Base-by-base conservation (phyloP, 225 moss, liverwort and hornwort species). In the Rhytidiadelphus loreus region DNA sequence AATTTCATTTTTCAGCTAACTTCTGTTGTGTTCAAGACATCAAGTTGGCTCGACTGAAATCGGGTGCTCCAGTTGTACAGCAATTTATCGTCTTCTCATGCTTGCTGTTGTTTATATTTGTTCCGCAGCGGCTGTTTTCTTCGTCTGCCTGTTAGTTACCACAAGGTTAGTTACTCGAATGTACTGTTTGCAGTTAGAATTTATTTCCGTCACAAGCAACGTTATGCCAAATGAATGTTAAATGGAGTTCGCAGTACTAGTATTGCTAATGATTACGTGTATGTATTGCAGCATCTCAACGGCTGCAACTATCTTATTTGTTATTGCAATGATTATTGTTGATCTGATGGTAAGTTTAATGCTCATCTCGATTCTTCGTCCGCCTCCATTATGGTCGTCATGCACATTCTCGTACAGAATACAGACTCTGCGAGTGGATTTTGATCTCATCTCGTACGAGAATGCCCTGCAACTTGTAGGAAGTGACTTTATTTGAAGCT, bases 291-390 rank as follows among this genome's bases (percentile, higher is more conserved):
- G 98, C 88, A 89, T 95, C 53, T 94, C 95, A 93, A 97, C 94
- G 39, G 95, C 98, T 66, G 58, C 88, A 87, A 96, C 96, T 64
- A 93, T 97, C 19, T 70, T 95, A 72, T 94, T 97, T 68, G 96
- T 97, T 60, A 93, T 99, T 87, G 90, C 94, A 74, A 99, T 99
- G 98, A 99, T 97, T 41, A 90, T 97, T 48, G 72, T 95, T 75
- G 98, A 99, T 91, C 87, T 97, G 88, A 90, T 99, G 96, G 98
- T 97, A 85, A 93, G 91, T 87, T 75, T 13, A 60, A 65, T 86
- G 44, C 55, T 52, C 17, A 77, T 84, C 32, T 46, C 60, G 56
- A 78, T 72, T 87, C 50, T 74, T 80, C 39, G 57, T 20, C 60
- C 64, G 53, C 82, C 80, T 72, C 58, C 70, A 70, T 76, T 58